Base-by-base conservation (phyloP, 2,329 filamentous ascomycete genomes). In the Keithomyces neogunnii region DNA sequence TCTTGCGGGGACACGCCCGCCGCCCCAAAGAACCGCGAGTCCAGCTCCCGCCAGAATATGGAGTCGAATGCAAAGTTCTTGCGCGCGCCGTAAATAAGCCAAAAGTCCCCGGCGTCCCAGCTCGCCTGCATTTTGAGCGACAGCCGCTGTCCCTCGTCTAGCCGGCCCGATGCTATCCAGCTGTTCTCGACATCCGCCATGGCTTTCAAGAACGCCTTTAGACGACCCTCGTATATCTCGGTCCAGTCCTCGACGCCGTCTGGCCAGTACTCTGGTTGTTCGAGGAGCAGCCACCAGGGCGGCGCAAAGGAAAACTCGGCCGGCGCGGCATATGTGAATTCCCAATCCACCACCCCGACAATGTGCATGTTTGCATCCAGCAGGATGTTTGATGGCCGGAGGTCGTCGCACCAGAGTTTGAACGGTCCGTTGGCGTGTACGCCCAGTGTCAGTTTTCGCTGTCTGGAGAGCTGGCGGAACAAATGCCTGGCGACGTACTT, bases 301-400 rank as follows among this genome's bases (percentile, higher is more conserved):
- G 67, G 64, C 46, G 66, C 63, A 45, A 62, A 59, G 7, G 43
- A 48, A 45, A 69, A 71, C 40, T 70, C 61, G 13, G 60, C 50
- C 0, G 68, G 67, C 0, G 59, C 68, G 1, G 53, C 60, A 51
- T 71, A 70, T 0, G 65, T 55, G 50, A 67, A 69, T 57, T 73
- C 71, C 68, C 68, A 73, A 53, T 73, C 69, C 3, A 75, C 66
- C 0, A 69, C 60, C 4, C 60, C 65, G 9, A 62, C 59, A 1
- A 71, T 54, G 0, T 57, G 49, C 3, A 63, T 46, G 13, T 62
- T 45, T 3, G 57, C 51, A 33, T 65, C 56, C 3, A 69, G 6
- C 3, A 71, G 56, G 28, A 68, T 53, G 39, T 70, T 70, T 5
- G 56, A 55, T 10, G 65, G 57, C 6, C 61, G 52, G n/a, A 69